Evolutionary conservation across 2,329 filamentous ascomycete species (phyloP).

Genomic region (Talaromyces atroroseus): DNA sequence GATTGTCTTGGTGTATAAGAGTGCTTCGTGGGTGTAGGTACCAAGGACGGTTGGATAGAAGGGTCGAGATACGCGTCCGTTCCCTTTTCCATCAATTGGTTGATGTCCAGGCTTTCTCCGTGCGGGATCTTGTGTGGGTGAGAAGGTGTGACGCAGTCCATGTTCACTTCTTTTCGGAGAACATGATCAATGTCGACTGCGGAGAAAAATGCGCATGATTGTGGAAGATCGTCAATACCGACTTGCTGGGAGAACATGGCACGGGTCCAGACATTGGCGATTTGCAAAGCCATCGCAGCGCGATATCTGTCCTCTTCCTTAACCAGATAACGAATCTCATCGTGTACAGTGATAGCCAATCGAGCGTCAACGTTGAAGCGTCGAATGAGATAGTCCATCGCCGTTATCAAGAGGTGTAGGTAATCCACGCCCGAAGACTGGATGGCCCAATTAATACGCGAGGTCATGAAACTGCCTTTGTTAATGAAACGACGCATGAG

Average conservation of each 20-base stretch:
- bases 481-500: constrained; percentile 81
- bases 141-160: constrained; percentile 92
- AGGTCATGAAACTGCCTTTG: constrained; percentile 89
- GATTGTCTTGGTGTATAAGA: constrained; percentile 65
- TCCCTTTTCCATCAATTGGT: constrained; percentile 68
- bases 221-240: constrained; percentile 89
- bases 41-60: constrained; percentile 49
- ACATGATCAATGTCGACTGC: constrained; percentile 94
- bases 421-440: constrained; percentile 97
- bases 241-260: constrained; percentile 98
- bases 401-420: constrained; percentile 83
- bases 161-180: constrained; percentile 94
- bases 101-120: constrained; percentile 83
- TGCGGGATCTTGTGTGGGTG: constrained; percentile 71
- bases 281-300: constrained; percentile 84
- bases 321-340: constrained; percentile 93
- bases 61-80: constrained; percentile 64
- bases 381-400: constrained; percentile 88
- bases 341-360: constrained; percentile 88
- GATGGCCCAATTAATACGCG: constrained; percentile 97
- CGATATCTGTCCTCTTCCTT: constrained; percentile 80
- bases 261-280: constrained; percentile 92
- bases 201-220: constrained; percentile 91
- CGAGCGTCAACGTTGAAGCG: constrained; percentile 81
- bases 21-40: constrained; percentile 59